Conservation (phyloP, 805 yeast species). For the Sugiyamaella floridensis region DNA sequence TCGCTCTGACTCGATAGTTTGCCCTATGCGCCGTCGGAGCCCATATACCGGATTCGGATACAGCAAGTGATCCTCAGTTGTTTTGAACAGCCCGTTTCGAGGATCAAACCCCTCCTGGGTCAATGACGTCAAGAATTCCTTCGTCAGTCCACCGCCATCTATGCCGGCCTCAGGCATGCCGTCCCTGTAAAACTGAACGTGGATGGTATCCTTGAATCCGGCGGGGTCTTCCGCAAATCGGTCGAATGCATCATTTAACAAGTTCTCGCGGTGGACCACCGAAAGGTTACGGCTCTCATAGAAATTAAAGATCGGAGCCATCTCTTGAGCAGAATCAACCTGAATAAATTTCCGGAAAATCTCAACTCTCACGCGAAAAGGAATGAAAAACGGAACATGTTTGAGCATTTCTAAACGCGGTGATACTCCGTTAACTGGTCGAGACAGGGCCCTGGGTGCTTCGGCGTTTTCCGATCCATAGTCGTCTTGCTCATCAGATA, state of each 20-base stretch:
- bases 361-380: slow-evolving; percentile 66
- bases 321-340: slow-evolving; percentile 34
- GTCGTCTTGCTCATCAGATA: slow-evolving; percentile 19
- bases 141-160: slow-evolving; percentile 95
- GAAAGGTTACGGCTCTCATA: slow-evolving; percentile 34
- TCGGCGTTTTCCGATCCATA: slow-evolving; percentile 8
- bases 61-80: slow-evolving; percentile 49
- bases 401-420: slow-evolving; percentile 45
- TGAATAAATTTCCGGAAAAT: slow-evolving; percentile 60
- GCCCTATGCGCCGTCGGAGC: slow-evolving; percentile 16
- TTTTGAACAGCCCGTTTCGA: slow-evolving; percentile 34
- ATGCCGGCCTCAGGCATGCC: slow-evolving; percentile 84
- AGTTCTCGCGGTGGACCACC: slow-evolving; percentile 56
- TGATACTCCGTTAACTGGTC: slow-evolving; percentile 1
- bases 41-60: slow-evolving; percentile 65
- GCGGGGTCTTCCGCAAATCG: slow-evolving; percentile 46
- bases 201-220: slow-evolving; percentile 50
- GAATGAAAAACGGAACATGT: slow-evolving; percentile 70
- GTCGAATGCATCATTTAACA: slow-evolving; percentile 70
- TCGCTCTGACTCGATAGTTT: slow-evolving; percentile 4
- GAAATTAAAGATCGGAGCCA: slow-evolving; percentile 6
- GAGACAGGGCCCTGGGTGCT: background rate
- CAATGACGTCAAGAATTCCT: slow-evolving; percentile 76
- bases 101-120: slow-evolving; percentile 59
- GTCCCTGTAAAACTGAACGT: slow-evolving; percentile 62